Conservation (phyloP, 2,329 filamentous ascomycete genomes). For the Pochonia chlamydosporia region DNA sequence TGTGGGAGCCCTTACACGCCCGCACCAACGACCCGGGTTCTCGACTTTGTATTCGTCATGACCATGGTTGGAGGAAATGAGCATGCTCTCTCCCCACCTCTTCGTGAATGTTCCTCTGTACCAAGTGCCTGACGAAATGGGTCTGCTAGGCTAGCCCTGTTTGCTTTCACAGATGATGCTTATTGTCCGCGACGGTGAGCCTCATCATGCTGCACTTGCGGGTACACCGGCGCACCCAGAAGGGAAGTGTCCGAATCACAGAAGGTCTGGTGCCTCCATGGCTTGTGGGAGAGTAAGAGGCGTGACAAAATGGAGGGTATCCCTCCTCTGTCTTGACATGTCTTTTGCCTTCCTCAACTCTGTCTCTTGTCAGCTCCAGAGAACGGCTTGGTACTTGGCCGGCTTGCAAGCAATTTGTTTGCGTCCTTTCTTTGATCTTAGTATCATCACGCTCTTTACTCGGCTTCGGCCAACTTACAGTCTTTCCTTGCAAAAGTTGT, state of each 20-base stretch:
- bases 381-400: conserved; percentile 24
- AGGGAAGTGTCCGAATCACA: background rate
- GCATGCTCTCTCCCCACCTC: background rate
- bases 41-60: too few relatives aligned
- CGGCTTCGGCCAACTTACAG: conserved; percentile 28
- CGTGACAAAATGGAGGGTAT: background rate
- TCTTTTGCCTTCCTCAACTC: conserved; percentile 12
- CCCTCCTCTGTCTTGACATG: conserved; percentile 18
- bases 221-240: background rate
- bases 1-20: too few relatives aligned
- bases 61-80: background rate
- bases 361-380: conserved; percentile 19
- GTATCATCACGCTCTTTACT: conserved; percentile 25
- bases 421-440: conserved; percentile 33
- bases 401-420: conserved; percentile 29
- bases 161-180: background rate
- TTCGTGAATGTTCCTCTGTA: background rate
- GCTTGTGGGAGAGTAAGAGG: background rate
- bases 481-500: conserved; percentile 9
- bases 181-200: background rate
- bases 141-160: background rate
- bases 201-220: background rate
- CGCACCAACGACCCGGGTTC: too few relatives aligned
- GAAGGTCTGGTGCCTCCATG: background rate
- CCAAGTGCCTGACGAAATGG: too few relatives aligned